Evolutionary conservation across 768 basidiomycete genomes (phyloP).

Genomic region (Cytidiella melzeri): DNA sequence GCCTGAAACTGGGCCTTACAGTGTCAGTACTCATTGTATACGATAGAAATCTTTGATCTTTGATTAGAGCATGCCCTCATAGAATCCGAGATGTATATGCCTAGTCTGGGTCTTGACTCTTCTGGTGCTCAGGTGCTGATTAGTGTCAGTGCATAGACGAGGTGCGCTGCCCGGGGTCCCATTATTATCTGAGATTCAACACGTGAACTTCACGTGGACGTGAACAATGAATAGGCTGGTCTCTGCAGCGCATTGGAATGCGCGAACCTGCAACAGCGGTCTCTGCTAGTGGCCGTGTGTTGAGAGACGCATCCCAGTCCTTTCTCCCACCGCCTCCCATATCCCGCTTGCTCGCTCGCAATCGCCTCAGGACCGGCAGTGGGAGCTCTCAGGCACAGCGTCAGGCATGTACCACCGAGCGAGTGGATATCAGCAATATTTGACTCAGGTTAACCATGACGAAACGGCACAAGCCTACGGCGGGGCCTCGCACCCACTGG

Average conservation of each 20-base stretch:
- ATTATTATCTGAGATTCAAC: no score
- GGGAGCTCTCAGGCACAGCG: not conserved
- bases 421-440: not conserved
- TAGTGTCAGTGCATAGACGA: no score
- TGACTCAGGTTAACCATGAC: not conserved
- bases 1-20: no score
- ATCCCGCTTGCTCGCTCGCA: not conserved
- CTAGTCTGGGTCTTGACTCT: no score
- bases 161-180: no score
- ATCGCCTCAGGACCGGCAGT: not conserved
- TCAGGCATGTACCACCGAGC: constrained; percentile 4
- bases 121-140: no score
- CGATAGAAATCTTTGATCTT: no score
- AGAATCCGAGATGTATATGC: no score
- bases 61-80: no score
- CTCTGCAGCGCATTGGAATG: not conserved
- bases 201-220: constrained; percentile 6
- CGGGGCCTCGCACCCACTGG: not conserved
- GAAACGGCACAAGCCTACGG: constrained; percentile 2
- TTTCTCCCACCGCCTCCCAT: not conserved
- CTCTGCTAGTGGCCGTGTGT: not conserved
- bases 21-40: no score
- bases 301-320: not conserved
- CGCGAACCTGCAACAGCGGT: no score
- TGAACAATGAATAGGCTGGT: constrained; percentile 1